phyloP scores from a whole-genome alignment of 306 rosid species.

The Prosopis cineraria region DNA sequence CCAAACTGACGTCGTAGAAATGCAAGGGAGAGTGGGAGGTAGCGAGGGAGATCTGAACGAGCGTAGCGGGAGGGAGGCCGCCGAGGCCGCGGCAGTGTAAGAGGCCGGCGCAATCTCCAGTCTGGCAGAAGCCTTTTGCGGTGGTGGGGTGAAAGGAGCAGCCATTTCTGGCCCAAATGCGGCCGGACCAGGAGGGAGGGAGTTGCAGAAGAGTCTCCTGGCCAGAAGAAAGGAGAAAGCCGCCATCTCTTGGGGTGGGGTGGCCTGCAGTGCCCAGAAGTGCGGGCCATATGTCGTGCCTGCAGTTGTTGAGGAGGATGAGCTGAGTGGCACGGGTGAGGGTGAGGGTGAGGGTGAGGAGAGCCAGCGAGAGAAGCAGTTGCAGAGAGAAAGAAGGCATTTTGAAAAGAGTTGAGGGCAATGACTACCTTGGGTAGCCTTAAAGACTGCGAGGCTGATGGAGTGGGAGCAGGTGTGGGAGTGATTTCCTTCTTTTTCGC shows the following conservation, averaged over 20 bases:
- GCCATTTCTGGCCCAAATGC: slow-evolving; percentile 83
- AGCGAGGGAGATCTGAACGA: slow-evolving; percentile 68
- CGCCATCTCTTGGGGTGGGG: slow-evolving; percentile 50
- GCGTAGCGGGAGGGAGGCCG: slow-evolving; percentile 70
- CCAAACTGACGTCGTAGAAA: slow-evolving; percentile 74
- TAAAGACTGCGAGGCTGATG: not conserved
- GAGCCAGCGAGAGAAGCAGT: slow-evolving; percentile 28
- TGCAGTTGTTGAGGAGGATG: slow-evolving; percentile 64
- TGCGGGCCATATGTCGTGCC: slow-evolving; percentile 62
- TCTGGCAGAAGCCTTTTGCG: slow-evolving; percentile 57
- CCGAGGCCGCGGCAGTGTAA: slow-evolving; percentile 61
- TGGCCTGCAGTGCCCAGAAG: slow-evolving; percentile 55
- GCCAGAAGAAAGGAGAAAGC: slow-evolving; percentile 55
- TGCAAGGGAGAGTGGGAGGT: slow-evolving; percentile 55
- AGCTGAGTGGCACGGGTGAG: slow-evolving; percentile 45
- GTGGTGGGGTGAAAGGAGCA: slow-evolving; percentile 52
- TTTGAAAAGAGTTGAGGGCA: not conserved
- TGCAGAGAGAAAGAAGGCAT: slow-evolving; percentile 47
- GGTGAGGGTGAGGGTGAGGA: slow-evolving; percentile 44
- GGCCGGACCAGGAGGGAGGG: slow-evolving; percentile 68
- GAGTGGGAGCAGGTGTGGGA: not conserved
- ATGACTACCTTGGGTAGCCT: not conserved
- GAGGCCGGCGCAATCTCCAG: slow-evolving; percentile 68
- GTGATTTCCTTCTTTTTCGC: slow-evolving; percentile 43
- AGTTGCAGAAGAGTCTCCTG: slow-evolving; percentile 45